A percentile compares a stretch with the other conserved stretches of the same genome.
These are phyloP conservation scores for Rhizopogon rudus DNA, from an alignment of 768 basidiomycete species.

Conservation along the genomic window DNA sequence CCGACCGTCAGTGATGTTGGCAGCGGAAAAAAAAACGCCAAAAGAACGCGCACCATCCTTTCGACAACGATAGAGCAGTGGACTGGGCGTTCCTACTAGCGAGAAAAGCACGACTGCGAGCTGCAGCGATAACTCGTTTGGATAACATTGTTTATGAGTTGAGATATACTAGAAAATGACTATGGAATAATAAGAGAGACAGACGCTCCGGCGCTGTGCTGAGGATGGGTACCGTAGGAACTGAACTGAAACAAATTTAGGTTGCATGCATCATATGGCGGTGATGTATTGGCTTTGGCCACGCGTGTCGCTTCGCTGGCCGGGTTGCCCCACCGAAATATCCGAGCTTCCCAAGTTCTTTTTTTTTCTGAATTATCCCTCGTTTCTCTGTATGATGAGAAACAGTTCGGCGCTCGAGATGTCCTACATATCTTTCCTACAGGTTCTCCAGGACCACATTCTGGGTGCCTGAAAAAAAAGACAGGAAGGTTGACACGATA, in stretches of 20 bases:
- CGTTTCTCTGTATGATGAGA: too few relatives aligned
- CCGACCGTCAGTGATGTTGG: conserved; percentile 6
- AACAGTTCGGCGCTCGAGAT: too few relatives aligned
- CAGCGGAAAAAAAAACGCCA: conserved; percentile 10
- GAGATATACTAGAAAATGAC: not conserved
- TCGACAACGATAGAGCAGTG: conserved; percentile 32
- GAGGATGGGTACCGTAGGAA: too few relatives aligned
- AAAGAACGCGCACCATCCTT: conserved; percentile 40
- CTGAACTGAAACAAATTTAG: too few relatives aligned
- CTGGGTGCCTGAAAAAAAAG: too few relatives aligned
- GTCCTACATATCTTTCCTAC: too few relatives aligned
- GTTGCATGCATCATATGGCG: too few relatives aligned
- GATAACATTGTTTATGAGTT: conserved; percentile 54
- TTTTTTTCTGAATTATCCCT: too few relatives aligned
- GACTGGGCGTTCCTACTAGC: conserved; percentile 29
- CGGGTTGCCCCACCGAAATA: not conserved
- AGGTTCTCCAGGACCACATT: too few relatives aligned
- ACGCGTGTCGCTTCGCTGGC: too few relatives aligned
- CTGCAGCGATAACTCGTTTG: conserved; percentile 60
- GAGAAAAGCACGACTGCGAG: conserved; percentile 52
- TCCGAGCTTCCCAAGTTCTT: conserved; percentile 1
- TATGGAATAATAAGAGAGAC: not conserved
- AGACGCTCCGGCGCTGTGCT: not conserved
- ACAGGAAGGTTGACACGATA: too few relatives aligned
- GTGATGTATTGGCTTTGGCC: too few relatives aligned